Evolutionary conservation across 352 stramenopile species (phyloP).

Genomic region (Phytophthora citricola): DNA sequence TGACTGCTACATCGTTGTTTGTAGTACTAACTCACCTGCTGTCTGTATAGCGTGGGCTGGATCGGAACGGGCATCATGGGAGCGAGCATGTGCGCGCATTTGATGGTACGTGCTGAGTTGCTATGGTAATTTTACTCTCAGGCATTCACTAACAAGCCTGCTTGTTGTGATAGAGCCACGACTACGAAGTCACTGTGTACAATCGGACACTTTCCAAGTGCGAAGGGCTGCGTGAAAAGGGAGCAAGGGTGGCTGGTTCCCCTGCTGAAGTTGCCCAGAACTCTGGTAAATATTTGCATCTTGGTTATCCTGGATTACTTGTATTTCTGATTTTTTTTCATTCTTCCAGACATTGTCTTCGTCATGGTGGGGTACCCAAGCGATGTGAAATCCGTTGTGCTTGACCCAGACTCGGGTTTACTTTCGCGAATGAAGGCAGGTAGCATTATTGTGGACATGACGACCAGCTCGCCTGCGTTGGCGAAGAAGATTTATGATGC

Average conservation of each 20-base stretch:
- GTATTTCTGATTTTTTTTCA: not conserved
- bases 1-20: not conserved
- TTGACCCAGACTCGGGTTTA: constrained; percentile 68
- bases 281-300: constrained; percentile 48
- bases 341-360: constrained; percentile 85
- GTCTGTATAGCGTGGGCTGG: constrained; percentile 71
- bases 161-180: constrained; percentile 57
- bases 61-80: constrained; percentile 91
- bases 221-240: constrained; percentile 73
- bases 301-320: not conserved
- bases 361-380: constrained; percentile 89
- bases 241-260: constrained; percentile 72
- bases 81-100: constrained; percentile 88
- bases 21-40: not conserved
- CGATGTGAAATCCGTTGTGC: constrained; percentile 83
- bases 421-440: constrained; percentile 78
- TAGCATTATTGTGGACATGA: constrained; percentile 92
- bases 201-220: constrained; percentile 90
- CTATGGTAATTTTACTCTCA: not conserved
- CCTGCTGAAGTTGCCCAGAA: constrained; percentile 82
- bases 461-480: constrained; percentile 87
- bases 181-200: constrained; percentile 87
- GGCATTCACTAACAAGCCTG: constrained; percentile 2
- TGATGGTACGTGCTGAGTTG: constrained; percentile 61
- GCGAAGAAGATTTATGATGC: constrained; percentile 88